Evolutionary conservation across 2,329 filamentous ascomycete species (phyloP).

Genomic region (Paecilomyces sp.): DNA sequence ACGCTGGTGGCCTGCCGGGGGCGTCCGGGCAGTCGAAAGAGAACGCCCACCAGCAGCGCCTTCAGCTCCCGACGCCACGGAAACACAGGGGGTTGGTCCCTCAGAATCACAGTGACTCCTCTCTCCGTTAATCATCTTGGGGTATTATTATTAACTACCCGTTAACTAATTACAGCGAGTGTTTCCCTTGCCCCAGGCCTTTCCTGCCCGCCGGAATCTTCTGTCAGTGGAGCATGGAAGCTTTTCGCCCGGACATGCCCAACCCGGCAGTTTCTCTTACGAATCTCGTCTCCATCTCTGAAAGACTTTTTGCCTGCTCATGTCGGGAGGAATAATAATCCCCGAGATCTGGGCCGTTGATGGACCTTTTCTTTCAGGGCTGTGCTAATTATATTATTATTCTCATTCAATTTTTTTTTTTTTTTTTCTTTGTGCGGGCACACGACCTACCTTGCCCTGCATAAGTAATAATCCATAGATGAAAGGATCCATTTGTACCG

Average conservation of each 20-base stretch:
- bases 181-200: not conserved
- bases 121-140: too few species aligned
- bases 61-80: not conserved
- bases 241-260: not conserved
- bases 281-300: not conserved
- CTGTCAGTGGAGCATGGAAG: not conserved
- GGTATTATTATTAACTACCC: too few species aligned
- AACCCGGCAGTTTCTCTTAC: not conserved
- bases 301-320: not conserved
- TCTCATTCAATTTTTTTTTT: too few species aligned
- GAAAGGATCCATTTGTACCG: not conserved
- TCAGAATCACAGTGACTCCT: too few species aligned
- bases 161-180: not conserved
- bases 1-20: not conserved
- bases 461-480: not conserved
- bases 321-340: not conserved
- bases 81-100: not conserved
- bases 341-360: not conserved
- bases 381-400: not conserved
- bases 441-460: not conserved
- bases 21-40: not conserved
- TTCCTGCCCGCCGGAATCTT: not conserved
- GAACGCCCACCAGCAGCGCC: not conserved
- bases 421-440: not conserved
- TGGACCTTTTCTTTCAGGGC: not conserved